Evolutionary conservation across 2,329 filamentous ascomycete genomes (phyloP), one percentile per base, ranked within the genome.

Genomic region (Trichoderma atroviride): DNA sequence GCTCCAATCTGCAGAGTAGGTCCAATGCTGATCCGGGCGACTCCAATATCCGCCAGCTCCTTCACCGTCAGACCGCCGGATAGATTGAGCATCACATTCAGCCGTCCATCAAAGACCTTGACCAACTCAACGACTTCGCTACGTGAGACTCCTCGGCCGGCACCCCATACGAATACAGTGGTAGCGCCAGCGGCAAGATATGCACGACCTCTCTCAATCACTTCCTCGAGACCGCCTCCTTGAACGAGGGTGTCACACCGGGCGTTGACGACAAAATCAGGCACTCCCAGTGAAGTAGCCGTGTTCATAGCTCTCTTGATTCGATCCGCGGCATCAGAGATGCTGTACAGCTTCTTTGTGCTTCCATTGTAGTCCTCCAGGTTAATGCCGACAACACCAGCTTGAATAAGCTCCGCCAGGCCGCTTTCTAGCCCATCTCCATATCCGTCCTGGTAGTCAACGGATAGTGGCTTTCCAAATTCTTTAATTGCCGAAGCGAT

Each of bases 241-340:
- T 68, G 33, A 10, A 68, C 57, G 1, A 68, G 29, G 11, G 43
- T 55, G 22, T 62, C 57, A 47, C 56, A 53, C 37, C 56, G 29
- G 43, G 57, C 65, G 52, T 68, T 68, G 14, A 68, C 57, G 22
- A 68, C 56, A 11, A 68, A 68, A 7, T 68, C 56, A 14, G 65
- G 65, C 33, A 68, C 55, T 19, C 65, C 65, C 24, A 60, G 40
- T 6, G n/a, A 43, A 14, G 6, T 53, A 10, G 65, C 57, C 11
- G 47, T 61, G 22, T 19, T 22, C 4, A 68, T 10, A 9, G n/a
- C 57, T 52, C 65, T 60, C 16, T 61, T 50, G 11, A 68, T 31
- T 16, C 57, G 57, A 43, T 43, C 31, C 6, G 57, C 11, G 16
- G 56, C 65, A 4, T 68, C 65, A 24, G 55, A 47, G n/a, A 31